Conservation (phyloP, 768 basidiomycete species). For the Coprinopsis marcescibilis region DNA sequence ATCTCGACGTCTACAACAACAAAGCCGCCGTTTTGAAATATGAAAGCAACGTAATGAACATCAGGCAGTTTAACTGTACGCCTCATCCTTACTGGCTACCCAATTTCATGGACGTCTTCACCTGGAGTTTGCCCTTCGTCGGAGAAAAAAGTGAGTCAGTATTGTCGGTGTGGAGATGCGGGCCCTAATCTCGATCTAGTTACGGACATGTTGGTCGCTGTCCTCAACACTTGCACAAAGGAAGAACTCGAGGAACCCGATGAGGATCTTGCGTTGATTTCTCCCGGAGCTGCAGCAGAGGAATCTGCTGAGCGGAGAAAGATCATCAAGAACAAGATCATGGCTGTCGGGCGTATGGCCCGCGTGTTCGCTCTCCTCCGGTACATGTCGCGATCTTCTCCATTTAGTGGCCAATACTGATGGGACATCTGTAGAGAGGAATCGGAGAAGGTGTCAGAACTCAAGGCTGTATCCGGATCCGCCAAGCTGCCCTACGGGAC, state of each 20-base stretch:
- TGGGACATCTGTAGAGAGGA: slow-evolving; percentile 64
- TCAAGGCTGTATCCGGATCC: slow-evolving; percentile 85
- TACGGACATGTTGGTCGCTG: slow-evolving; percentile 97
- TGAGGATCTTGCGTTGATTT: slow-evolving; percentile 40
- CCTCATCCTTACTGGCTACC: slow-evolving; percentile 98
- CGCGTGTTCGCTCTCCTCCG: slow-evolving; percentile 93
- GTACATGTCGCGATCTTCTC: slow-evolving; percentile 37
- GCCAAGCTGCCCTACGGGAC: slow-evolving; percentile 75
- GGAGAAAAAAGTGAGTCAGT: slow-evolving; percentile 84
- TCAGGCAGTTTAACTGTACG: slow-evolving; percentile 94
- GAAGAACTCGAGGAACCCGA: slow-evolving; percentile 91
- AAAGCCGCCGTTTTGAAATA: slow-evolving; percentile 99
- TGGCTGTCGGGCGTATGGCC: slow-evolving; percentile 95
- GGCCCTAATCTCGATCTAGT: slow-evolving; percentile 42
- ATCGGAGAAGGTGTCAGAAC: slow-evolving; percentile 93
- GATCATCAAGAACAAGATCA: slow-evolving; percentile 96
- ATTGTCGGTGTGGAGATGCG: slow-evolving; percentile 3
- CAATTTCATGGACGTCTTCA: slow-evolving; percentile 99
- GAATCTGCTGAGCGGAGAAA: slow-evolving; percentile 73
- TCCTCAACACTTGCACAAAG: slow-evolving; percentile 92
- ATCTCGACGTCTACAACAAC: slow-evolving; percentile 98
- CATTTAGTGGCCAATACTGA: not conserved
- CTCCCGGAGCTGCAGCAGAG: slow-evolving; percentile 34
- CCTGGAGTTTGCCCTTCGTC: slow-evolving; percentile 97
- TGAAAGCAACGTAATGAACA: slow-evolving; percentile 98